phyloP scores from a whole-genome alignment of 2,329 filamentous ascomycete species.

The Aureobasidium sp. region DNA sequence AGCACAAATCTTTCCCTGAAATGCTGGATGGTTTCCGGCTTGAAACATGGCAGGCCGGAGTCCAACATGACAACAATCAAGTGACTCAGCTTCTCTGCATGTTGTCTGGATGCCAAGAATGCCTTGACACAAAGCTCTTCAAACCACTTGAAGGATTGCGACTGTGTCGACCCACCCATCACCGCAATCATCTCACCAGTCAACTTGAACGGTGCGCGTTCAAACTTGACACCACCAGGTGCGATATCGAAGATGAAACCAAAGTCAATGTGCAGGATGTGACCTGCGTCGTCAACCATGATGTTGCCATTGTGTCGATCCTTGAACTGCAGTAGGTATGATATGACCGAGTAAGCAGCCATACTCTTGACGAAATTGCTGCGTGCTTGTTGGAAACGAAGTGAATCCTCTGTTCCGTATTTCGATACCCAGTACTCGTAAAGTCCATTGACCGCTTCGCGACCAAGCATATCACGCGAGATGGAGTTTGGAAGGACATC shows the following conservation, averaged over 20 bases:
- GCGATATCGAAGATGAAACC: slow-evolving; percentile 99
- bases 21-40: slow-evolving; percentile 86
- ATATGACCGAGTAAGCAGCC: slow-evolving; percentile 97
- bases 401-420: slow-evolving; percentile 92
- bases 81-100: slow-evolving; percentile 81
- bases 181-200: slow-evolving; percentile 98
- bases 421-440: slow-evolving; percentile 98
- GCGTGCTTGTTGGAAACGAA: slow-evolving; percentile 88
- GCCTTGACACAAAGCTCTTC: slow-evolving; percentile 94
- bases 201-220: slow-evolving; percentile 96
- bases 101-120: slow-evolving; percentile 78
- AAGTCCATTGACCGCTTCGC: slow-evolving; percentile 93
- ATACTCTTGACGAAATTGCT: slow-evolving; percentile 99
- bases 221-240: slow-evolving; percentile 92
- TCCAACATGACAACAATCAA: slow-evolving; percentile 94
- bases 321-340: slow-evolving; percentile 96
- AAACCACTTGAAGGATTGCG: slow-evolving; percentile 90
- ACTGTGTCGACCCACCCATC: slow-evolving; percentile 76
- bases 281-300: slow-evolving; percentile 95
- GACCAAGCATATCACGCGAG: slow-evolving; percentile 95
- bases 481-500: slow-evolving; percentile 97
- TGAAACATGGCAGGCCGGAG: slow-evolving; percentile 93
- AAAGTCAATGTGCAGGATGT: slow-evolving; percentile 98
- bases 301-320: slow-evolving; percentile 99
- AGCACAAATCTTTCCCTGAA: slow-evolving; percentile 89